phyloP scores from a whole-genome alignment of 768 basidiomycete genomes.

The Boletus sensibilis region DNA sequence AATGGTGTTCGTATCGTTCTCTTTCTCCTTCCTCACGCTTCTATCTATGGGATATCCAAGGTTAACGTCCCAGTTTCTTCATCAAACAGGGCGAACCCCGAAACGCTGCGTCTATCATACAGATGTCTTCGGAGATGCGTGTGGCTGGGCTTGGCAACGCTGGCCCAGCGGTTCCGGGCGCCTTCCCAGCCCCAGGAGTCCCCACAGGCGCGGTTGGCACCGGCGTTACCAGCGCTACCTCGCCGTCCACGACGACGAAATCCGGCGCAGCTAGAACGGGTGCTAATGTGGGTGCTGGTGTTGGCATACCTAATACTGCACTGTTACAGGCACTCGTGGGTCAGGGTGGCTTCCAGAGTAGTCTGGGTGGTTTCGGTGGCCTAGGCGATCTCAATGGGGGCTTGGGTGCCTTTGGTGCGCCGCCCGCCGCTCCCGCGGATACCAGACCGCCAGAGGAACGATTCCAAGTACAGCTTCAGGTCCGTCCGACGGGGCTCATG shows the following conservation, averaged over 20 bases:
- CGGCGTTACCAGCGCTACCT: constrained; percentile 25
- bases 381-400: constrained; percentile 33
- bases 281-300: constrained; percentile 10
- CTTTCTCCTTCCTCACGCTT: neutral
- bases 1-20: constrained; percentile 55
- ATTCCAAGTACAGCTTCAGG: constrained; percentile 85
- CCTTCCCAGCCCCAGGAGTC: constrained; percentile 63
- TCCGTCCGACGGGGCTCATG: constrained; percentile 20
- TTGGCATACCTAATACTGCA: constrained; percentile 40
- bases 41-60: neutral
- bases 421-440: constrained; percentile 55
- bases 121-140: constrained; percentile 52
- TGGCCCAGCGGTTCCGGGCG: constrained; percentile 24
- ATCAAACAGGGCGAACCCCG: constrained; percentile 66
- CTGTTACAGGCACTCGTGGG: constrained; percentile 35
- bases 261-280: constrained; percentile 24
- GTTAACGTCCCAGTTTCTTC: neutral
- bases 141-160: constrained; percentile 37
- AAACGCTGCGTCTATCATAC: constrained; percentile 72
- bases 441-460: constrained; percentile 84
- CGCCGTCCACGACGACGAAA: constrained; percentile 17
- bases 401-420: constrained; percentile 20
- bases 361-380: constrained; percentile 25
- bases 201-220: constrained; percentile 33
- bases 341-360: neutral